Evolutionary conservation across 2,329 filamentous ascomycete species (phyloP).

Genomic region (Epichloe typhina): DNA sequence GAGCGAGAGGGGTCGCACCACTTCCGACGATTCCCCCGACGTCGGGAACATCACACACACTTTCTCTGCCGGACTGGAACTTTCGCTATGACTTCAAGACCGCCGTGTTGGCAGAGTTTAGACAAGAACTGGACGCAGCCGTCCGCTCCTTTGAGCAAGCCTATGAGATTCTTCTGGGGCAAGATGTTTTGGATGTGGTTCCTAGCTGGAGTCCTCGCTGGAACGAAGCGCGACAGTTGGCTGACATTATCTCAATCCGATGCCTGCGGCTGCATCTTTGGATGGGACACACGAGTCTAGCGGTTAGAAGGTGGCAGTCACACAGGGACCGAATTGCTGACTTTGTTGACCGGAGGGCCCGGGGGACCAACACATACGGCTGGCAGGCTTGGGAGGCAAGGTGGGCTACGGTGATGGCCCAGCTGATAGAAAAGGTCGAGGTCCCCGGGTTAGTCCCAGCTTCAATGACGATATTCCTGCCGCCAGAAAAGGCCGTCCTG

Average conservation of each 20-base stretch:
- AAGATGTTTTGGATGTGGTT: slow-evolving; percentile 77
- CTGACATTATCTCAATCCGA: slow-evolving; percentile 69
- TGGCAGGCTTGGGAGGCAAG: slow-evolving; percentile 90
- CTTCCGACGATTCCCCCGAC: slow-evolving; percentile 79
- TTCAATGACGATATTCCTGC: slow-evolving; percentile 33
- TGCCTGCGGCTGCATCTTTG: slow-evolving; percentile 73
- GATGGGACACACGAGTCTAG: slow-evolving; percentile 64
- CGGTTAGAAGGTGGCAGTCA: slow-evolving; percentile 65
- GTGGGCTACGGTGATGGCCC: slow-evolving; percentile 50
- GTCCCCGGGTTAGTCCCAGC: slow-evolving; percentile 35
- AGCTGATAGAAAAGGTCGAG: slow-evolving; percentile 41
- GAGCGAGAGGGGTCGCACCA: slow-evolving; percentile 63
- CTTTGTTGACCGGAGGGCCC: slow-evolving; percentile 69
- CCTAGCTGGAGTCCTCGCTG: slow-evolving; percentile 83
- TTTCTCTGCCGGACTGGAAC: slow-evolving; percentile 83
- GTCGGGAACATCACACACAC: slow-evolving; percentile 67
- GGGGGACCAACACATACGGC: slow-evolving; percentile 78
- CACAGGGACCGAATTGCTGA: slow-evolving; percentile 65
- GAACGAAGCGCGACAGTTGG: slow-evolving; percentile 81
- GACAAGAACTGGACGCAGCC: slow-evolving; percentile 83
- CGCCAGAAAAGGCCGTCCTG: slow-evolving; percentile 44
- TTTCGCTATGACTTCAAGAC: slow-evolving; percentile 92
- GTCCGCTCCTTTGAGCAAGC: slow-evolving; percentile 76
- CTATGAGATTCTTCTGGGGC: slow-evolving; percentile 68
- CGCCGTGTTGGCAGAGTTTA: slow-evolving; percentile 80